Conservation (phyloP, 805 yeast genomes). For the Kazachstania kunashirensis region DNA sequence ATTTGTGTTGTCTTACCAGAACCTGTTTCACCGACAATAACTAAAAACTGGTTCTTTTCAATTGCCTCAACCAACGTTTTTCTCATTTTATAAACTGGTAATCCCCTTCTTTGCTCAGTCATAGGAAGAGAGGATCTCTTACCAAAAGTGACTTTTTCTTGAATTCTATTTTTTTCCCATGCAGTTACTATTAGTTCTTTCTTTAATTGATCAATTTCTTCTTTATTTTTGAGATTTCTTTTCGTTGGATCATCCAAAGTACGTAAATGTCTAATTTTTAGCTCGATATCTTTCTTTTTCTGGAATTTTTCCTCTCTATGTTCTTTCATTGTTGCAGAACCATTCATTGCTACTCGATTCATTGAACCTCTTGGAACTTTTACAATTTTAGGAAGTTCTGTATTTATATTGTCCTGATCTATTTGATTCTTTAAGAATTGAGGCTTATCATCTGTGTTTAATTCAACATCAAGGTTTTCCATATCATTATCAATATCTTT, state of each 20-base stretch:
- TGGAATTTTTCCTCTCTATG: conserved; percentile 50
- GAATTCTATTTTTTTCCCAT: conserved; percentile 26
- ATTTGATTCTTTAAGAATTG: conserved; percentile 50
- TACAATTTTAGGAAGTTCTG: conserved; percentile 48
- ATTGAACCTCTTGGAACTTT: conserved; percentile 74
- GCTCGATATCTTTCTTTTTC: conserved; percentile 38
- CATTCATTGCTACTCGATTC: conserved; percentile 63
- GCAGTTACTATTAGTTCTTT: conserved; percentile 22
- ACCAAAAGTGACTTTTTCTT: conserved; percentile 29
- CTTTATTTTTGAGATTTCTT: conserved; percentile 7
- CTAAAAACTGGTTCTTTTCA: conserved; percentile 52
- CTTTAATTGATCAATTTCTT: conserved; percentile 12
- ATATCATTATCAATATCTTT: conserved; percentile 20
- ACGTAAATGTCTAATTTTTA: conserved; percentile 26
- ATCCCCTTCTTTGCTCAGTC: conserved; percentile 45
- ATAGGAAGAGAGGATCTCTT: conserved; percentile 35
- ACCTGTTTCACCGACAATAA: conserved; percentile 80
- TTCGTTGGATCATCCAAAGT: conserved; percentile 27
- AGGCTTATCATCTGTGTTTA: conserved; percentile 55
- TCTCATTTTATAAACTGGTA: conserved; percentile 67
- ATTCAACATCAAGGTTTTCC: conserved; percentile 61
- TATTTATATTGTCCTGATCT: conserved; percentile 21
- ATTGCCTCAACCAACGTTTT: conserved; percentile 52
- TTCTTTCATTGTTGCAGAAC: conserved; percentile 58
- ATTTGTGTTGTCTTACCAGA: conserved; percentile 92